These are phyloP conservation scores for Penicillium glabrum DNA, from an alignment of 2,329 filamentous ascomycete species.

Conservation along the genomic window DNA sequence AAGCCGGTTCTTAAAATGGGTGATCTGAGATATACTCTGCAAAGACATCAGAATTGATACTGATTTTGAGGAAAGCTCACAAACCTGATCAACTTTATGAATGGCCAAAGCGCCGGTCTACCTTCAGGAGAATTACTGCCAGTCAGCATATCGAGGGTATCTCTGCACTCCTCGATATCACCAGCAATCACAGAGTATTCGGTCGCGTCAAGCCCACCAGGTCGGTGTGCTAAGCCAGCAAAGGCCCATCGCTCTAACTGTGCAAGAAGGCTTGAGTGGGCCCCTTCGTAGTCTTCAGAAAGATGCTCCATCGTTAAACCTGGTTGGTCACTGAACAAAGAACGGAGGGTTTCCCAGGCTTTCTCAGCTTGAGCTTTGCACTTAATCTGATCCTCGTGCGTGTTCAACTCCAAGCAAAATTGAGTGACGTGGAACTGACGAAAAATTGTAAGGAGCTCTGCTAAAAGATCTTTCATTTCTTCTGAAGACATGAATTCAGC, in stretches of 20 bases:
- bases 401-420: background rate
- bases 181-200: background rate
- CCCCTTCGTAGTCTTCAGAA: background rate
- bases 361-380: background rate
- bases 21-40: background rate
- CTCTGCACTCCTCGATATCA: background rate
- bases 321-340: background rate
- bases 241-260: background rate
- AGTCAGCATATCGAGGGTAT: background rate
- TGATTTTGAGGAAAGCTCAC: background rate
- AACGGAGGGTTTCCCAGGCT: background rate
- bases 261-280: background rate
- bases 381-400: background rate
- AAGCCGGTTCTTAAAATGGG: conserved; percentile 6
- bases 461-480: background rate
- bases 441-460: background rate
- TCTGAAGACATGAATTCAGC: conserved; percentile 11
- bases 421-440: background rate
- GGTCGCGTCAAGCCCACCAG: background rate
- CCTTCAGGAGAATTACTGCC: background rate
- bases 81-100: conserved; percentile 10
- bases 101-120: conserved; percentile 8
- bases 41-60: background rate
- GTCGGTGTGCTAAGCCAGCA: background rate
- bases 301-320: background rate